These are phyloP conservation scores for Rhizophora apiculata DNA, from an alignment of 345 rosid species.

Conservation along the genomic window DNA sequence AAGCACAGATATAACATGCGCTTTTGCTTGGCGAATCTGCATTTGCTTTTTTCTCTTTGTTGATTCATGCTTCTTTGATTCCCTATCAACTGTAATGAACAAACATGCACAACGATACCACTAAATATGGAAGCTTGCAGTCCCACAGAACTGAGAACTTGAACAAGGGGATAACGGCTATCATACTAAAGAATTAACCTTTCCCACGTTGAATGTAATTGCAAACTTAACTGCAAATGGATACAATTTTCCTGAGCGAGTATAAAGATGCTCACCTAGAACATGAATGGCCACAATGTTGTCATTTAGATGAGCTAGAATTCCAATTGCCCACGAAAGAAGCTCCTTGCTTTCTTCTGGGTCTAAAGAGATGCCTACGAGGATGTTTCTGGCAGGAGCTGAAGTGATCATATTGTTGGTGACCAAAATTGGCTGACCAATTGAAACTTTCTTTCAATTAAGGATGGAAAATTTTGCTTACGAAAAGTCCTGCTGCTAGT, in stretches of 20 bases:
- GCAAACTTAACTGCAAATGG: no score
- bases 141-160: no score
- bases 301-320: conserved; percentile 71
- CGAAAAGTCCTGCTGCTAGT: not conserved
- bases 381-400: conserved; percentile 52
- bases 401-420: conserved; percentile 41
- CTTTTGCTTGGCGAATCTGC: conserved; percentile 65
- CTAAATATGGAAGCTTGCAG: not conserved
- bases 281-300: conserved; percentile 69
- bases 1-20: conserved; percentile 83
- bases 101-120: not conserved
- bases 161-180: no score
- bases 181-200: no score
- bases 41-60: conserved; percentile 31
- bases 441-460: no score
- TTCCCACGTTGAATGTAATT: no score
- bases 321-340: conserved; percentile 77
- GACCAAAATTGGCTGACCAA: not conserved
- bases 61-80: conserved; percentile 43
- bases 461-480: no score
- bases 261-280: conserved; percentile 44
- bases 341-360: conserved; percentile 52
- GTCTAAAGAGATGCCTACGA: conserved; percentile 67
- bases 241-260: no score
- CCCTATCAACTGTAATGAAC: conserved; percentile 39